Percentiles rank a stretch among this genome's conserved stretches.
These are phyloP conservation scores for Pythium monospermum DNA, from an alignment of 352 stramenopile species.

Conservation along the genomic window DNA sequence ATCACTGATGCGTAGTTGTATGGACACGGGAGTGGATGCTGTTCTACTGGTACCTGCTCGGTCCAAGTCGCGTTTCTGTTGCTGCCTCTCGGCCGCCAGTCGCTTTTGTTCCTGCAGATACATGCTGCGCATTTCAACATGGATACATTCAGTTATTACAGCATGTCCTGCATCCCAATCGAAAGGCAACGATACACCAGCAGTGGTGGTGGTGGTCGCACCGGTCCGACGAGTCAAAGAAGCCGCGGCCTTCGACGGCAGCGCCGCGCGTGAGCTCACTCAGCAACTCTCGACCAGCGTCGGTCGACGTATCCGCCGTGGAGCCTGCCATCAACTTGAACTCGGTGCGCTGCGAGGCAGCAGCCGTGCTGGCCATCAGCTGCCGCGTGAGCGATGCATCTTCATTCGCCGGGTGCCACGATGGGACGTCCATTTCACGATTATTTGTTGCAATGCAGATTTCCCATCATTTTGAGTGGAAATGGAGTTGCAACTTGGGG, in stretches of 20 bases:
- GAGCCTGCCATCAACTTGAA: conserved; percentile 68
- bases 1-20: no score
- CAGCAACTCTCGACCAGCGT: conserved; percentile 57
- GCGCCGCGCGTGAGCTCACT: conserved; percentile 35
- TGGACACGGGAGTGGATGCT: not conserved
- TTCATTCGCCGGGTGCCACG: conserved; percentile 70
- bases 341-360: conserved; percentile 36
- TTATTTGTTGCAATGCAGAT: no score
- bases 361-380: conserved; percentile 18
- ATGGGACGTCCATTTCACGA: conserved; percentile 55
- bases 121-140: conserved; percentile 20
- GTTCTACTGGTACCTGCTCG: conserved; percentile 14
- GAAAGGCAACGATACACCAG: not conserved
- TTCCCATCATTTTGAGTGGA: not conserved
- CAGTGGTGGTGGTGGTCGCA: not conserved
- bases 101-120: conserved; percentile 67
- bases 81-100: conserved; percentile 33
- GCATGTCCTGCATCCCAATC: not conserved
- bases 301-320: conserved; percentile 51
- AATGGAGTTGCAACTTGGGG: no score
- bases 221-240: conserved; percentile 71
- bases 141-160: not conserved
- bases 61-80: conserved; percentile 31
- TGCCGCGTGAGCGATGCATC: conserved; percentile 35
- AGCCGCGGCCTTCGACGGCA: conserved; percentile 40